Base-by-base conservation (phyloP, 768 basidiomycete genomes). In the Kwoniella pini region DNA sequence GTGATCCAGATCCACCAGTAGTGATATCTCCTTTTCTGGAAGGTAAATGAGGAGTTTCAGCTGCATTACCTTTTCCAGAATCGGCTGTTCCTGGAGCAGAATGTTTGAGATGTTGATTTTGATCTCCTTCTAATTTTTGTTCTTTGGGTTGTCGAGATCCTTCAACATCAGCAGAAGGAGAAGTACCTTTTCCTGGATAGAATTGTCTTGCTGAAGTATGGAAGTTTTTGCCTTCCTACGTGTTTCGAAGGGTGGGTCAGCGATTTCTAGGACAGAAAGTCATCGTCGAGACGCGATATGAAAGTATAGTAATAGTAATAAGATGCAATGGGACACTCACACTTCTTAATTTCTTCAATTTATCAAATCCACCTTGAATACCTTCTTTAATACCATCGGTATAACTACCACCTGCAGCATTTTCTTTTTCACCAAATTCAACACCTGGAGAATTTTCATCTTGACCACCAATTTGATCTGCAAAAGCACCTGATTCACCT, bases 391-490 rank as follows among this genome's bases (percentile, higher is more conserved):
- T 40, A 7, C 60, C 54, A 52, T 66, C 70, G 36, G 62, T 62
- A 22, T 50, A 56, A 42, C 38, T 62, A 21, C 52, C 67, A 3
- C 64, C 75, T 3, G 68, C 50, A 5, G 67, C 58, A 5, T 69
- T 71, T 22, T 70, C 68, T 46, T 67, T 67, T 30, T 60, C 61
- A 1, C 68, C 73, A 45, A 69, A 74, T 52, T 57, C 67, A 12
- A 60, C 65, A 9, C 60, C 64, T 21, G 55, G 46, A n/a, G 40
- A 55, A 13, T 54, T 64, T 7, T 57, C 68, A 39, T 66, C 63
- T 57, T 76, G 71, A 45, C 75, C 77, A 19, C 74, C 77, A 26
- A 69, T 57, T 40, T 78, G 77, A 59, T 78, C 77, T 52, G 64
- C 67, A 45, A 75, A 67, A 4, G 51, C 39, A 12, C 73, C 73